Evolutionary conservation across 1,139 yeast genomes (phyloP), one percentile per base, ranked within the genome.

Genomic region (Sugiyamaella grinbergsii): DNA sequence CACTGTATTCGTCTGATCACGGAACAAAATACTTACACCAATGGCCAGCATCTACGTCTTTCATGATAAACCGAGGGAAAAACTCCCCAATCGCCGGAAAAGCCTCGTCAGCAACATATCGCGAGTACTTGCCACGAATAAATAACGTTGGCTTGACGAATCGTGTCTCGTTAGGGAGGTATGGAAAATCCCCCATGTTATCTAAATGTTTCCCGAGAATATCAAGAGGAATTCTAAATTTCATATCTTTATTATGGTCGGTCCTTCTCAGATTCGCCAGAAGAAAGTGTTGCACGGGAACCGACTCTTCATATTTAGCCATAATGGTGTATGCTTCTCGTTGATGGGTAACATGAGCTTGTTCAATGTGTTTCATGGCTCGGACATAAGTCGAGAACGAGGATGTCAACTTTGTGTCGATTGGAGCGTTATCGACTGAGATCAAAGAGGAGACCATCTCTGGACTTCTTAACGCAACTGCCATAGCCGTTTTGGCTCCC

Each of bases 401-500:
- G 1, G 81, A 74, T 47, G 80, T 72, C 15, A 85, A 80, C 1
- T 80, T 69, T 20, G 82, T 74, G 48, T 82, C 81, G 0, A 87
- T 78, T 0, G 98, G 98, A 0, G 96, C 90, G 66, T 90, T 93
- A 63, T 93, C 98, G 3, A 93, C 95, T 2, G 93, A 73, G 5
- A 93, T 79, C 40, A 90, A 61, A 71, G 82, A 77, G 29, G 79
- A 74, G 2, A 85, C 82, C 19, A 83, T 60, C 0, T 80, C 78
- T 0, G 95, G 95, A 20, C 80, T 73, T 47, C 89, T 75, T 54
- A 93, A 72, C 0, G 91, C 84, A 3, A 87, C 74, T 0, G 93
- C 89, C 98, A 93, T 91, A 2, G 86, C 96, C 0, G 91, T 79
- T 64, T 93, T 93, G 7, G 96, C 98, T 5, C 98, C 98, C 67